Evolutionary conservation across 1,284 basidiomycete species (phyloP).

Genomic region (Melampsora larici-populina): DNA sequence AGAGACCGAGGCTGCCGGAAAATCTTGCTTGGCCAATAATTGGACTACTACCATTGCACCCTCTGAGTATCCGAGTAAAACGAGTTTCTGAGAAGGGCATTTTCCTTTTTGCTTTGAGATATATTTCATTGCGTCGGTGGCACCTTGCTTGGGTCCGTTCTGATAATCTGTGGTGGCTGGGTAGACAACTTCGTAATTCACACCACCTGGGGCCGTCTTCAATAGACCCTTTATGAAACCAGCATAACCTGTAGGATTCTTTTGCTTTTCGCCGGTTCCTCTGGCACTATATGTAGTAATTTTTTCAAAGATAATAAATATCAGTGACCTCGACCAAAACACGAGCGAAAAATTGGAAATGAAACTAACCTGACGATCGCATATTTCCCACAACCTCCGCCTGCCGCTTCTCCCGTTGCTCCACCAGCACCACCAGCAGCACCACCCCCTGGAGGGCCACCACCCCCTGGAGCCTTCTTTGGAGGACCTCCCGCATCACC

Average conservation of each 20-base stretch:
- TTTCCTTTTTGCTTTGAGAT: neutral
- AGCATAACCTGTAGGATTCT: no score
- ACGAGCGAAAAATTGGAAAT: no score
- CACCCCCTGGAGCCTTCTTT: no score
- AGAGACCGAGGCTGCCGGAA: neutral
- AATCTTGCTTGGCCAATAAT: neutral
- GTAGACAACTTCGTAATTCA: conserved; percentile 2
- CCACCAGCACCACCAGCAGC: neutral
- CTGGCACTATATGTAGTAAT: no score
- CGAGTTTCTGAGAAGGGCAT: neutral
- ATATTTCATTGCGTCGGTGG: neutral
- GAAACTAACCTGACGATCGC: neutral
- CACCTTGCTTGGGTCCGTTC: neutral
- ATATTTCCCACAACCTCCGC: neutral
- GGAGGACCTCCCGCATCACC: neutral
- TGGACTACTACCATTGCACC: conserved; percentile 7
- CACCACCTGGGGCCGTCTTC: neutral
- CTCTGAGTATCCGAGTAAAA: neutral
- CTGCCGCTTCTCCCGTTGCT: neutral
- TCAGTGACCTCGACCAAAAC: no score
- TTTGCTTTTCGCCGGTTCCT: neutral
- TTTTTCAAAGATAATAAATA: no score
- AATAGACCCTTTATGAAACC: neutral
- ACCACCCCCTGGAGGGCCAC: neutral
- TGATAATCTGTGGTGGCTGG: neutral